A percentile compares a stretch with the other conserved stretches of the same genome.
These are phyloP conservation scores for Ilyonectria destructans DNA, from an alignment of 2,329 filamentous ascomycete genomes.

Conservation along the genomic window DNA sequence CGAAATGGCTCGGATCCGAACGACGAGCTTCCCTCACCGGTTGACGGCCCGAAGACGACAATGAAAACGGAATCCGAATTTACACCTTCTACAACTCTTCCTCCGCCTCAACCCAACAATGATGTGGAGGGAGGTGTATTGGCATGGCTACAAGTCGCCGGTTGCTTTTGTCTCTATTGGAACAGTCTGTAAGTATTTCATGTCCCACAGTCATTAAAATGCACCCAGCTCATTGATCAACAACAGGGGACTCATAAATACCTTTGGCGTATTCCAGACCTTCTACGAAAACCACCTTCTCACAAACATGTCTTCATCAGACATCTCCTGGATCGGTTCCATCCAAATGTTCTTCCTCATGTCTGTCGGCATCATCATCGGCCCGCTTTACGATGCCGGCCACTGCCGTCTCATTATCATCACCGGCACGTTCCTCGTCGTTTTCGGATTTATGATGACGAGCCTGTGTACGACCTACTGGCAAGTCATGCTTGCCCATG, in stretches of 20 bases:
- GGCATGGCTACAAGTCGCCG: slow-evolving; percentile 29
- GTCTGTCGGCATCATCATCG: slow-evolving; percentile 58
- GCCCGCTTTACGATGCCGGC: slow-evolving; percentile 62
- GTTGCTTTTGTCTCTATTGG: slow-evolving; percentile 30
- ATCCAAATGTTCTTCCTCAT: slow-evolving; percentile 61
- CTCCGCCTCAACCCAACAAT: neutral
- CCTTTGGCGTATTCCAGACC: slow-evolving; percentile 64
- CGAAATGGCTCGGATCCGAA: neutral
- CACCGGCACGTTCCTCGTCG: slow-evolving; percentile 55
- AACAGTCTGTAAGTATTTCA: slow-evolving; percentile 22
- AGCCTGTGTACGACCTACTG: slow-evolving; percentile 63
- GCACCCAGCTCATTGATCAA: neutral
- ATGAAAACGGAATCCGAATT: neutral
- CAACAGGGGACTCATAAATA: slow-evolving; percentile 57
- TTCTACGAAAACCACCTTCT: slow-evolving; percentile 60
- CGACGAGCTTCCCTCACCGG: neutral
- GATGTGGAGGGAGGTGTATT: slow-evolving; percentile 1
- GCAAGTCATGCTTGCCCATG: slow-evolving; percentile 59
- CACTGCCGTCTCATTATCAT: slow-evolving; percentile 57
- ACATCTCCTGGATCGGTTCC: slow-evolving; percentile 64
- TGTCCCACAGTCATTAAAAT: neutral
- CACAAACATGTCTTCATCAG: slow-evolving; percentile 51
- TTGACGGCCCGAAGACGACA: neutral
- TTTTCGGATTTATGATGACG: slow-evolving; percentile 62
- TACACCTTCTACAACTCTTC: neutral